Evolutionary conservation across 2,329 filamentous ascomycete genomes (phyloP).

Genomic region (Teratosphaeriaceae sp.): DNA sequence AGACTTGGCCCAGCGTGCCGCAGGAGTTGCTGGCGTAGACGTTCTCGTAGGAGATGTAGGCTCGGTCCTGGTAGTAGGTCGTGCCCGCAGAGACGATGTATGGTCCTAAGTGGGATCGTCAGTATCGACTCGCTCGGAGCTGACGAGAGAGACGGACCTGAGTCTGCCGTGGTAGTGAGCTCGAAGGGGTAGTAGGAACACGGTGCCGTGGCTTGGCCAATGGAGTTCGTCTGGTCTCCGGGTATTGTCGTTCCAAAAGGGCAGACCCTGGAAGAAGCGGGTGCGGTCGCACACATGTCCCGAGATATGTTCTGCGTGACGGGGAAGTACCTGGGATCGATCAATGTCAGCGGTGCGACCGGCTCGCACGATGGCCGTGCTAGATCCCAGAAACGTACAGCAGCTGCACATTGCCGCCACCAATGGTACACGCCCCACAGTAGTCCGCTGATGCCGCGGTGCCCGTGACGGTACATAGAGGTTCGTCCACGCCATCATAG

Average conservation of each 20-base stretch:
- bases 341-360: background rate
- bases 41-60: background rate
- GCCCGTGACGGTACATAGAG: background rate
- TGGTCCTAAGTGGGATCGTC: background rate
- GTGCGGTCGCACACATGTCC: background rate
- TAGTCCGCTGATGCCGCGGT: background rate
- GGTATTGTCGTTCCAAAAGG: background rate
- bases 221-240: background rate
- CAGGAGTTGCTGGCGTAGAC: background rate
- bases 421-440: background rate
- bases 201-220: background rate
- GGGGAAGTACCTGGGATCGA: background rate
- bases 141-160: background rate
- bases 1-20: too few relatives aligned
- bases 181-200: background rate
- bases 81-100: conserved; percentile 1
- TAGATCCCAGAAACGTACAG: background rate
- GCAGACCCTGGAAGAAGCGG: background rate
- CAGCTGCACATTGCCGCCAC: background rate
- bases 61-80: conserved; percentile 2
- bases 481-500: background rate
- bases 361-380: background rate
- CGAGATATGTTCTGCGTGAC: background rate
- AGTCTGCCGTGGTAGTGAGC: background rate
- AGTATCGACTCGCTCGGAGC: background rate